Conservation (phyloP, 1,284 basidiomycete species). For the Cryptococcus wingfieldii region DNA sequence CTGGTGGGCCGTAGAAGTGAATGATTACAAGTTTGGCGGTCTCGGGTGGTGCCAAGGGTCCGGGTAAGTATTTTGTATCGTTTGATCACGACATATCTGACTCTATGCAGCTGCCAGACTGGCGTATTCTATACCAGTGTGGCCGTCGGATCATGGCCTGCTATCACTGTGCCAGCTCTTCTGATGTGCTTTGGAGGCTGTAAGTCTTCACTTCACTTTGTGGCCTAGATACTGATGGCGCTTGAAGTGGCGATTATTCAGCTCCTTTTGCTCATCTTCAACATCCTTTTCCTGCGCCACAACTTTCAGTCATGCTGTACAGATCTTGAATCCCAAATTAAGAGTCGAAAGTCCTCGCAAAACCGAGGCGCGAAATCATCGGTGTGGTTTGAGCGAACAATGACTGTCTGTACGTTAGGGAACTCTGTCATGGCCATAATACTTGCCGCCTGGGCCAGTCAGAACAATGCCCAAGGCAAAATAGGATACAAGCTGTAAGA, state of each 20-base stretch:
- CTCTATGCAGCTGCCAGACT: not conserved
- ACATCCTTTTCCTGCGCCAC: constrained; percentile 6
- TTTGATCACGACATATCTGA: not conserved
- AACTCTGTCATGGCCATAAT: not conserved
- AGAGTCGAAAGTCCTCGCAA: not conserved
- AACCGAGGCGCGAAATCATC: not conserved
- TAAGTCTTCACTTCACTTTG: constrained; percentile 4
- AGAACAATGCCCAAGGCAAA: constrained; percentile 6
- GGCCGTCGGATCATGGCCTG: not conserved
- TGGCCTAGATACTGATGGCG: not conserved
- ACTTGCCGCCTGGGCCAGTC: constrained; percentile 5
- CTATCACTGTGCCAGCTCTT: constrained; percentile 6
- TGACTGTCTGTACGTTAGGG: constrained; percentile 4
- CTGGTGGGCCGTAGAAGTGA: constrained; percentile 6
- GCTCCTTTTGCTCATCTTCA: constrained; percentile 5
- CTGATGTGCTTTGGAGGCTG: constrained; percentile 7
- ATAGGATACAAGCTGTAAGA: constrained; percentile 16
- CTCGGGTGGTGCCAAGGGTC: constrained; percentile 8
- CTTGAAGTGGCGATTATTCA: constrained; percentile 7
- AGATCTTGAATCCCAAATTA: constrained; percentile 9
- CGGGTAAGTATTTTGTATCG: constrained; percentile 3
- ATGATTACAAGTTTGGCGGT: constrained; percentile 6
- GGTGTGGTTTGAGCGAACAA: constrained; percentile 12
- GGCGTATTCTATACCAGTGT: not conserved
- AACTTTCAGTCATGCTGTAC: constrained; percentile 3